These are phyloP conservation scores for Sorghum bicolor DNA, from an alignment of 176 grass and related monocot species.

Conservation along the genomic window Sorghum_bicolor_NCBIv3 NC_012870.2:7376501-7377000, in stretches of 20 bases:
- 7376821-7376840: not conserved
- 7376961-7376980: not conserved
- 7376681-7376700: not conserved
- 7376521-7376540: constrained; percentile 30
- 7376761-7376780: not conserved
- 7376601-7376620: not conserved
- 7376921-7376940: not conserved
- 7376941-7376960: not conserved
- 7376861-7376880: not conserved
- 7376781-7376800: constrained; percentile 13
- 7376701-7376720: not conserved
- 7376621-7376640: not conserved
- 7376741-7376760: not conserved
- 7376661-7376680: not conserved
- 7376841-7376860: not conserved
- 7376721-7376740: not conserved
- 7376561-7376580: not conserved
- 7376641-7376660: not conserved
- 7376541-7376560: not conserved
- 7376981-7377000: not conserved
- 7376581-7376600: not conserved
- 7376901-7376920: no score
- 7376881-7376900: not conserved
- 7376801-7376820: not conserved
- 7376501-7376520: no score